These are phyloP conservation scores for Curvularia eragrostidis DNA, from an alignment of 2,329 filamentous ascomycete genomes.

Conservation along the genomic window DNA sequence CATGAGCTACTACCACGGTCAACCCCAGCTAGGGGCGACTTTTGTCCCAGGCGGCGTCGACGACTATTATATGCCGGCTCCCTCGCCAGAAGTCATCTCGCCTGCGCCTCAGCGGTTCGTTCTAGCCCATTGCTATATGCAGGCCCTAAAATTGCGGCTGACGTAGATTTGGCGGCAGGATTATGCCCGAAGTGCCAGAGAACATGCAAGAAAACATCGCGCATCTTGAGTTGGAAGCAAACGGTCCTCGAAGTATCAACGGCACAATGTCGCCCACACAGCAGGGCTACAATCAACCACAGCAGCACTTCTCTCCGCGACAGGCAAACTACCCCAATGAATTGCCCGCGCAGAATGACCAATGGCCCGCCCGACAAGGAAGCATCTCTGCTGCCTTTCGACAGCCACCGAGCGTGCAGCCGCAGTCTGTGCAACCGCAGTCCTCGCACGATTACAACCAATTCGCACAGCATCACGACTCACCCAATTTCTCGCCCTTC, in stretches of 20 bases:
- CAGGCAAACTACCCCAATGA: slow-evolving; percentile 41
- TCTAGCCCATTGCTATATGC: slow-evolving; percentile 27
- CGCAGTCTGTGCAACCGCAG: slow-evolving; percentile 31
- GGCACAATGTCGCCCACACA: slow-evolving; percentile 42
- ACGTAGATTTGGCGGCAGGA: slow-evolving; percentile 60
- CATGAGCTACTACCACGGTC: slow-evolving; percentile 49
- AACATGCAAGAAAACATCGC: slow-evolving; percentile 96
- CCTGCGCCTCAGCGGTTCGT: slow-evolving; percentile 73
- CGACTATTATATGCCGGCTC: slow-evolving; percentile 68
- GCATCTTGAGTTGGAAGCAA: slow-evolving; percentile 83
- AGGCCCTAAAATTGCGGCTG: slow-evolving; percentile 38
- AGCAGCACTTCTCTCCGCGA: slow-evolving; percentile 40
- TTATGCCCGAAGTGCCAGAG: slow-evolving; percentile 93
- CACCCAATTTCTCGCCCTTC: slow-evolving; percentile 88
- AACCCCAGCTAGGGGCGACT: slow-evolving; percentile 59
- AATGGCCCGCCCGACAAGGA: slow-evolving; percentile 42
- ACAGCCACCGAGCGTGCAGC: slow-evolving; percentile 46
- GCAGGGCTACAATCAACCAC: slow-evolving; percentile 33
- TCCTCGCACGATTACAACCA: slow-evolving; percentile 50
- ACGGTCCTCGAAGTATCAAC: slow-evolving; percentile 50
- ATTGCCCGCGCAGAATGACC: slow-evolving; percentile 27
- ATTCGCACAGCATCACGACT: slow-evolving; percentile 54
- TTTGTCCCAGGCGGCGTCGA: slow-evolving; percentile 72
- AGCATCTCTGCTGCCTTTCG: slow-evolving; percentile 49
- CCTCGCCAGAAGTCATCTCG: slow-evolving; percentile 68